These are phyloP conservation scores for Orobanche coerulescens DNA, from an alignment of 257 asterid species.

Conservation along the genomic window DNA sequence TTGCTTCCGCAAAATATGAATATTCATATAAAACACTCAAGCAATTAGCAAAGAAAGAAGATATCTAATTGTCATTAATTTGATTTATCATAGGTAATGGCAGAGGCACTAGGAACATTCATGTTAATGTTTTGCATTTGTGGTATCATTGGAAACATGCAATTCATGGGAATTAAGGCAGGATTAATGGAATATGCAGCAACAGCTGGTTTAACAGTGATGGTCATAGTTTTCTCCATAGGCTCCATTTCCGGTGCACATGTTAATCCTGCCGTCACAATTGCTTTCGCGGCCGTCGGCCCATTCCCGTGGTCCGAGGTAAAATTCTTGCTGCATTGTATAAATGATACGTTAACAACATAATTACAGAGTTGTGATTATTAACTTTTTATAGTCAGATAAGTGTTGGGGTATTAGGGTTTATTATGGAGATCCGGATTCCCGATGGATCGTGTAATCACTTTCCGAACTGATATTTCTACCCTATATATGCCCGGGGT, in stretches of 20 bases:
- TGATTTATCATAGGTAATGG: constrained; percentile 45
- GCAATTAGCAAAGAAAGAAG: no score
- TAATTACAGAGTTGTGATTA: no score
- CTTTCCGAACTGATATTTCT: no score
- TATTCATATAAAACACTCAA: no score
- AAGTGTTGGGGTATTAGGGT: no score
- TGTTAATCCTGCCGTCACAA: constrained; percentile 74
- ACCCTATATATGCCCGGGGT: no score
- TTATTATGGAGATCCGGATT: no score
- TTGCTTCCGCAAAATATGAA: background rate
- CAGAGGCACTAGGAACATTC: constrained; percentile 74
- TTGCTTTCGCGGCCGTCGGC: constrained; percentile 68
- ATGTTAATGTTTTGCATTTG: constrained; percentile 58
- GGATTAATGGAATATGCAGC: constrained; percentile 72
- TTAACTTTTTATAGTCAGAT: no score
- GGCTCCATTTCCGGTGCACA: constrained; percentile 92
- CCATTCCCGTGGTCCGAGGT: constrained; percentile 84
- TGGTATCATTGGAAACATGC: constrained; percentile 63
- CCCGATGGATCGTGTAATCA: no score
- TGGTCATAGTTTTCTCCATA: constrained; percentile 50
- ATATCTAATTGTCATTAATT: no score
- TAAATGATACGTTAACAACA: no score
- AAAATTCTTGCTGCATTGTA: no score
- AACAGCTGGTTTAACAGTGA: constrained; percentile 70
- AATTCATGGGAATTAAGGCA: constrained; percentile 36